phyloP scores from a whole-genome alignment of 306 rosid species.

The Hippophae rhamnoides region DNA sequence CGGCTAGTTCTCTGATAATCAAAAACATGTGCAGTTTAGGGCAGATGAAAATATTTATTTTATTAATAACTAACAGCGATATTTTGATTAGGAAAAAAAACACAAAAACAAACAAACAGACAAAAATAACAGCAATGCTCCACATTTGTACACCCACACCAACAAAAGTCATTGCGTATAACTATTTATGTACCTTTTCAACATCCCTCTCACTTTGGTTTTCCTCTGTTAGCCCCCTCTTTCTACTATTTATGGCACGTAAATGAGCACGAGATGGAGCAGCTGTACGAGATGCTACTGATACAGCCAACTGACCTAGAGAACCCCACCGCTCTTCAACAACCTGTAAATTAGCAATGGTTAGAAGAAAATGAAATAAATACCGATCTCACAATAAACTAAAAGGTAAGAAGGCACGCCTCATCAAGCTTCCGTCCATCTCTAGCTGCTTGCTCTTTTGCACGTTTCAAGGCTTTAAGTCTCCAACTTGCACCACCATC shows the following conservation, averaged over 20 bases:
- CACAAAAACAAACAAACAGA: no score
- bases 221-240: constrained; percentile 47
- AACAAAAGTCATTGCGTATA: not conserved
- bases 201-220: constrained; percentile 25
- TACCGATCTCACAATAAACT: constrained; percentile 5
- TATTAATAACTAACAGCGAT: no score
- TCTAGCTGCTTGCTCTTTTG: constrained; percentile 82
- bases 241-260: constrained; percentile 61
- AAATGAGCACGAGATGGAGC: constrained; percentile 91
- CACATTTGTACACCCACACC: no score
- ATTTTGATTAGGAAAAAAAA: no score
- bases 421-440: constrained; percentile 54
- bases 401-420: constrained; percentile 32
- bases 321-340: constrained; percentile 86
- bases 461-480: constrained; percentile 90
- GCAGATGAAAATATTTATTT: not conserved
- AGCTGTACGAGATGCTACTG: constrained; percentile 55
- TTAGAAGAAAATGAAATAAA: not conserved
- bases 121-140: no score
- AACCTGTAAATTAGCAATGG: constrained; percentile 39
- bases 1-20: constrained; percentile 9
- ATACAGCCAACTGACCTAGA: constrained; percentile 61
- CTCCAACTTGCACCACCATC: constrained; percentile 99
- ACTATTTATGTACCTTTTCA: constrained; percentile 44
- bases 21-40: not conserved